These are phyloP conservation scores for Prunus persica DNA, from an alignment of 306 rosid species.

Conservation along the genomic window DNA sequence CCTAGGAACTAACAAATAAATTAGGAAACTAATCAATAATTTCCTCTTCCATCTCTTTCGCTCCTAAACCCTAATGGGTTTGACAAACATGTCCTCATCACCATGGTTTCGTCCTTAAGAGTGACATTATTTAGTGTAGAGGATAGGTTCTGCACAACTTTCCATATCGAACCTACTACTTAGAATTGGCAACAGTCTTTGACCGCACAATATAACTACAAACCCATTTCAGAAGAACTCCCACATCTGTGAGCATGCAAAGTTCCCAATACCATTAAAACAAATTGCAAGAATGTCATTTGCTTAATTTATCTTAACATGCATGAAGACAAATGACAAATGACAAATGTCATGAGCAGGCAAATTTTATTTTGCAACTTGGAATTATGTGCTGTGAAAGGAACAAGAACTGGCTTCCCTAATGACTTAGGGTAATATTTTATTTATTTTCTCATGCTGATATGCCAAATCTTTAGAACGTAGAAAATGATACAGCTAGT, in stretches of 20 bases:
- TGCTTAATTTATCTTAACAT: not conserved
- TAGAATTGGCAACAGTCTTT: not conserved
- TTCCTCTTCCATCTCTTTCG: too few species aligned
- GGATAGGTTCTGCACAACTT: not conserved
- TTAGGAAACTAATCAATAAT: too few species aligned
- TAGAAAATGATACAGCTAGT: too few species aligned
- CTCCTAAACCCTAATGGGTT: too few species aligned
- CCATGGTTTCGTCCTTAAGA: not conserved
- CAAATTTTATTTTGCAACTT: too few species aligned
- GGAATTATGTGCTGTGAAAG: too few species aligned
- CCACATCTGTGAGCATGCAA: conserved; percentile 13
- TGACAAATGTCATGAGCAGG: not conserved
- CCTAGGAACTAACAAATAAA: too few species aligned
- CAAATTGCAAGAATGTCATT: not conserved
- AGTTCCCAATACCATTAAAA: conserved; percentile 9
- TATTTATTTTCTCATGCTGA: not conserved
- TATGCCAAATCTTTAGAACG: not conserved
- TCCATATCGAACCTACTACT: not conserved
- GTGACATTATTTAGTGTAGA: not conserved
- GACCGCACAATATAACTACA: not conserved
- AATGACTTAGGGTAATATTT: too few species aligned
- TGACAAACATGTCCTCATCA: too few species aligned
- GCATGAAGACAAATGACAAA: not conserved
- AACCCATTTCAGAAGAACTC: not conserved
- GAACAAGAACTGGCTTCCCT: too few species aligned